A percentile compares a stretch with the other conserved stretches of the same genome.
Conservation (phyloP, 345 rosid genomes). For the Hirschfeldia incana region DNA sequence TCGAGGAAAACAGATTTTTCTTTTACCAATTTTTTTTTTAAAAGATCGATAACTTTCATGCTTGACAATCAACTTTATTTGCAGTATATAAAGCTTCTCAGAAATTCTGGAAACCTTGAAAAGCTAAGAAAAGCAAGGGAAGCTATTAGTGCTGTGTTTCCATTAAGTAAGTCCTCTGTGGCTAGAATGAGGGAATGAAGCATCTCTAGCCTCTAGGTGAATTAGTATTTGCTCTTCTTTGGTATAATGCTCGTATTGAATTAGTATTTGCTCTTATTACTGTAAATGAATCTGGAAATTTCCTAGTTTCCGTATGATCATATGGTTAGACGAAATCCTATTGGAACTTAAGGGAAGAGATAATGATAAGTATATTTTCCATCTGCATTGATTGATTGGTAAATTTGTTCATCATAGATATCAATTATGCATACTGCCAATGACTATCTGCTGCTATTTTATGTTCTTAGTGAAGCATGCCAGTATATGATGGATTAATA, state of each 20-base stretch:
- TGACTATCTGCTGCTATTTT: conserved; percentile 1
- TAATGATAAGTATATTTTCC: conserved; percentile 6
- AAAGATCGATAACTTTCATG: background rate
- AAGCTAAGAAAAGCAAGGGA: conserved; percentile 82
- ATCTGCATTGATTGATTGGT: background rate
- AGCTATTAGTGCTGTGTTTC: conserved; percentile 70
- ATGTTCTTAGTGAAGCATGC: conserved; percentile 1
- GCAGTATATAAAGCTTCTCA: conserved; percentile 71
- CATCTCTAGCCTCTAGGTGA: conserved; percentile 61
- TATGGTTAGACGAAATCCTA: background rate
- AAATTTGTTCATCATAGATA: background rate
- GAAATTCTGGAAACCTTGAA: conserved; percentile 76
- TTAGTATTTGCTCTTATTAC: background rate
- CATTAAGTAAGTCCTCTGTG: conserved; percentile 82
- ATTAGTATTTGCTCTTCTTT: background rate
- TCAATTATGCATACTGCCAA: background rate
- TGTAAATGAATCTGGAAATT: background rate
- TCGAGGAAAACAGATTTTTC: background rate
- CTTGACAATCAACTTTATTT: background rate
- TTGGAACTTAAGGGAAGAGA: background rate
- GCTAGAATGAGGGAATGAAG: conserved; percentile 90
- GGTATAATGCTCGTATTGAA: background rate
- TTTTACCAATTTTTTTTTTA: background rate
- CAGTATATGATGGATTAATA: conserved; percentile 13
- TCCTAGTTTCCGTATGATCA: background rate